Evolutionary conservation across 371 early-diverging fungal genomes (phyloP).

Genomic region (Mucor circinelloides): DNA sequence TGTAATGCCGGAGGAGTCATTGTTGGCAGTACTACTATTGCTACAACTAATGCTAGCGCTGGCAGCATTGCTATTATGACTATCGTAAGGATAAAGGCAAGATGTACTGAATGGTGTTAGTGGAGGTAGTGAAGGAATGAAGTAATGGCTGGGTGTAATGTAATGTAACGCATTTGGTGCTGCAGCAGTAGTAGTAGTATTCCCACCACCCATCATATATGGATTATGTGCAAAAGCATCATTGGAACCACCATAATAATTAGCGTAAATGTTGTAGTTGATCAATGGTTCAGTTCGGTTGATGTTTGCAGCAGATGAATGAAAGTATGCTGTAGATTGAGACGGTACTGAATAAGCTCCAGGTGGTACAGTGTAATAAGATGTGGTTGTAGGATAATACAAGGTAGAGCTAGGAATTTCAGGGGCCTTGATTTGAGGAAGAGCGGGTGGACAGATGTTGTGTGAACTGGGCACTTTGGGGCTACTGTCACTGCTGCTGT

Average conservation of each 20-base stretch:
- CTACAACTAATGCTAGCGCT: neutral
- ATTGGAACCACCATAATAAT: neutral
- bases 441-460: neutral
- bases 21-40: neutral
- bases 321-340: neutral
- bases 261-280: slow-evolving; percentile 1
- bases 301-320: neutral
- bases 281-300: neutral
- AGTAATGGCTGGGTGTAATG: neutral
- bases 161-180: neutral
- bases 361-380: neutral
- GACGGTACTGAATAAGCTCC: neutral
- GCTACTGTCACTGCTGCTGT: neutral
- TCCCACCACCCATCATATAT: neutral
- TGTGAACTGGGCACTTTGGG: neutral
- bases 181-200: neutral
- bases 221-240: neutral
- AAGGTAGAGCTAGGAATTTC: neutral
- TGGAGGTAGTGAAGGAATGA: neutral
- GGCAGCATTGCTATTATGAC: neutral
- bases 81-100: neutral
- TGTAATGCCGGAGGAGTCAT: too few species aligned
- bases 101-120: neutral
- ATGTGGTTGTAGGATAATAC: neutral
- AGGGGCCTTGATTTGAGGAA: neutral